phyloP scores from a whole-genome alignment of 345 rosid genomes.

The Turritis glabra region DNA sequence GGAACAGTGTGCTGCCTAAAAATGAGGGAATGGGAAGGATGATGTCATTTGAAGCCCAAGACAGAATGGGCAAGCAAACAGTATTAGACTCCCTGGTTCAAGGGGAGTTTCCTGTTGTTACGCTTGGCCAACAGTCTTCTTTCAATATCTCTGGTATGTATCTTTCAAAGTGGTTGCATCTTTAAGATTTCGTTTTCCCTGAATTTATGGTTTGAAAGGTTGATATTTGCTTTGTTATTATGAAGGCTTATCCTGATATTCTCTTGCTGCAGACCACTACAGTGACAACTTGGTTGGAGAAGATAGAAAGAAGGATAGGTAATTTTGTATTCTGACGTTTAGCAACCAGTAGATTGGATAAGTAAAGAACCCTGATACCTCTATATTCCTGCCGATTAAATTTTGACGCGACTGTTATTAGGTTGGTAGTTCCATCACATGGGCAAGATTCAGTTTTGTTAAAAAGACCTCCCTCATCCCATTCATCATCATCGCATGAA shows the following conservation, averaged over 20 bases:
- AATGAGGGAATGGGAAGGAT: constrained; percentile 38
- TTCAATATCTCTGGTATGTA: constrained; percentile 43
- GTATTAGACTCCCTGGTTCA: constrained; percentile 36
- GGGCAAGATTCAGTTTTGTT: constrained; percentile 47
- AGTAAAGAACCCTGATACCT: background rate
- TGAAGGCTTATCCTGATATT: constrained; percentile 20
- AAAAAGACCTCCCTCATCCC: constrained; percentile 46
- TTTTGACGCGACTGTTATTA: background rate
- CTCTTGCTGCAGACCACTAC: constrained; percentile 37
- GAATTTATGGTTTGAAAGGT: background rate
- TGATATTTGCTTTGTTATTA: background rate
- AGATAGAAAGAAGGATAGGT: constrained; percentile 51
- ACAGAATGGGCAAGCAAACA: constrained; percentile 43
- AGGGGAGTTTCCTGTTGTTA: constrained; percentile 35
- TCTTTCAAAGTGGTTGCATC: background rate
- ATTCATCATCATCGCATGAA: constrained; percentile 55
- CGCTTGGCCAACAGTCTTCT: constrained; percentile 41
- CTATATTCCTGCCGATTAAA: background rate
- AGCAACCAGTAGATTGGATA: background rate
- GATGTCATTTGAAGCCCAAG: constrained; percentile 42
- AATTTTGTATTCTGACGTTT: constrained; percentile 8
- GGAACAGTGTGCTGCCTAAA: constrained; percentile 38
- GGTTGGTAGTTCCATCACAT: constrained; percentile 41
- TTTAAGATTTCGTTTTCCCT: background rate
- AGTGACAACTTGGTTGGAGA: constrained; percentile 45